These are phyloP conservation scores for Starmerella kuoi DNA, from an alignment of 805 yeast species.

Conservation along the genomic window DNA sequence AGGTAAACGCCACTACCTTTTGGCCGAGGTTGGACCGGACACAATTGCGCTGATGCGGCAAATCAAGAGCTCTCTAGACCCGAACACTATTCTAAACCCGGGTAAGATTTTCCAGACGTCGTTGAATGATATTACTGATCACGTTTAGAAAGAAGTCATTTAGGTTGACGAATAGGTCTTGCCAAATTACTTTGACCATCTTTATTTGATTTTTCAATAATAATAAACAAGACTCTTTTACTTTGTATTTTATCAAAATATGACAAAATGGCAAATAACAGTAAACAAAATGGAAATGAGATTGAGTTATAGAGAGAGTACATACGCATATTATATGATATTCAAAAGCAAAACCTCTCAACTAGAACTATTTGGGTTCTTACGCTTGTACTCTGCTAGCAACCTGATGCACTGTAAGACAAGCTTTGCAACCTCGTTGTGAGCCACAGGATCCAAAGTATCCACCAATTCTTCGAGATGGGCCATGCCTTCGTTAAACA, in stretches of 20 bases:
- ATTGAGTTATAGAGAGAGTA: too few species aligned
- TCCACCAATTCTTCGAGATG: slow-evolving; percentile 20
- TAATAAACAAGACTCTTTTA: too few species aligned
- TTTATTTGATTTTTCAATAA: too few species aligned
- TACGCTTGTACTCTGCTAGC: slow-evolving; percentile 17
- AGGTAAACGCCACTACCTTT: slow-evolving; percentile 57
- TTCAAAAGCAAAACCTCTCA: too few species aligned
- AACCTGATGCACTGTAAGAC: slow-evolving; percentile 16
- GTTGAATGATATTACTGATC: slow-evolving; percentile 8
- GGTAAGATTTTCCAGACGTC: slow-evolving; percentile 51
- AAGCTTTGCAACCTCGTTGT: slow-evolving; percentile 10
- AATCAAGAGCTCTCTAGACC: slow-evolving; percentile 63
- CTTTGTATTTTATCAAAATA: too few species aligned
- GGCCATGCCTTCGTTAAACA: slow-evolving; percentile 20
- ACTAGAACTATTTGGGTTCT: too few species aligned
- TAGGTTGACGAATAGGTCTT: neutral
- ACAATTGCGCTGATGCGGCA: slow-evolving; percentile 62
- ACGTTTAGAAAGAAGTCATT: neutral
- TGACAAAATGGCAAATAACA: too few species aligned
- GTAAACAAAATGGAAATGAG: too few species aligned
- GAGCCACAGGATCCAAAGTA: slow-evolving; percentile 13
- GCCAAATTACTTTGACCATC: too few species aligned
- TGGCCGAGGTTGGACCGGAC: slow-evolving; percentile 53
- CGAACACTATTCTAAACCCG: slow-evolving; percentile 61
- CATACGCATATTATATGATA: too few species aligned